Evolutionary conservation across 2,329 filamentous ascomycete species (phyloP), one percentile per base, ranked within the genome.

Genomic region (Nothomitra cinnamomea): DNA sequence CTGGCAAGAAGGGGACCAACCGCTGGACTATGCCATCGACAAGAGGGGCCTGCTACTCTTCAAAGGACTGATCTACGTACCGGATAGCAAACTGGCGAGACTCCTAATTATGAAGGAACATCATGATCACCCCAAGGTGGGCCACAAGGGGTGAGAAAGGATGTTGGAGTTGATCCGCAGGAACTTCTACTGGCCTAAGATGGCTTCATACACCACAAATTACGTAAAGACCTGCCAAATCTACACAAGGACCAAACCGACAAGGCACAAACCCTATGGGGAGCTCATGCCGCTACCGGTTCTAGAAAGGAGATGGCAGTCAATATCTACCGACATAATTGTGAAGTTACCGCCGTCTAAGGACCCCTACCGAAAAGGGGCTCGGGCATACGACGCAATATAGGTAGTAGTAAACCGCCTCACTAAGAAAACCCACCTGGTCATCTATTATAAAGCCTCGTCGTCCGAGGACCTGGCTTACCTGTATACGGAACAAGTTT

Each of bases 261-360:
- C 43, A 15, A 32, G 41, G 7, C 38, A 54, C 8, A 32, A 5
- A 2, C 51, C 24, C 8, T 35, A 48, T 19, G 43, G 51, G 0
- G 3, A 51, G 0, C 32, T 58, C 1, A 38, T 52, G 17, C 53
- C 53, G 1, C 24, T 57, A 8, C 25, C 41, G 17, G 41, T 51
- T 1, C 58, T 51, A 1, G 36, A 51, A 25, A 12, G 10, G 10
- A 50, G 50, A 43, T 58, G 56, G 57, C 35, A 21, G 19, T 32
- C 22, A 1, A 55, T 57, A 3, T 43, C 53, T 10, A 60, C 59
- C 2, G 58, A 62, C 51, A 61, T 62, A 36, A 62, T 61, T 52
- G 57, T 54, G 19, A 56, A 60, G 13, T 54, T 63, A 40, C 58
- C 54, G 54, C 17, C 40, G 10, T 49, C 47, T 6, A 49, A 21